Evolutionary conservation across 2,329 filamentous ascomycete genomes (phyloP).

Genomic region (Zymoseptoria ardabiliae): DNA sequence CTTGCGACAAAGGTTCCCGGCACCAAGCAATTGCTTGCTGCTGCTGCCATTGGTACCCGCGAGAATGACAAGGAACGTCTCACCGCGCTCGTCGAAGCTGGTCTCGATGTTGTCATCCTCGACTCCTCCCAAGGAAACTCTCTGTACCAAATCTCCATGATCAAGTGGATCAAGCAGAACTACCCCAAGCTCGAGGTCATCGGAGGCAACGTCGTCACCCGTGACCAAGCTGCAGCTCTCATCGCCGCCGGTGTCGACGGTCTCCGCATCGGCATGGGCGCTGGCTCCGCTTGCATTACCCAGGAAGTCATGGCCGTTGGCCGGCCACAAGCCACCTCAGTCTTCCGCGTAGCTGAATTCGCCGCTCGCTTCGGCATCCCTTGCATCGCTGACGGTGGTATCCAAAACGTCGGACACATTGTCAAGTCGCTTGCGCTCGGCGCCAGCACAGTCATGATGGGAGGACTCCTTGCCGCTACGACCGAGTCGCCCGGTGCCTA

Average conservation of each 20-base stretch:
- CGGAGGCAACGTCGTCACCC: slow-evolving; percentile 95
- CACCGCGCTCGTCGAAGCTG: slow-evolving; percentile 82
- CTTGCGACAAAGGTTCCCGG: slow-evolving; percentile 91
- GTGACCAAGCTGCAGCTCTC: slow-evolving; percentile 85
- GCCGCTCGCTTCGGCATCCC: slow-evolving; percentile 91
- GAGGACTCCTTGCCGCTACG: slow-evolving; percentile 90
- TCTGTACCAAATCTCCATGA: slow-evolving; percentile 98
- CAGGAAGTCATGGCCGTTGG: slow-evolving; percentile 99
- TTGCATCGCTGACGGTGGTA: slow-evolving; percentile 94
- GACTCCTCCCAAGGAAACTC: slow-evolving; percentile 98
- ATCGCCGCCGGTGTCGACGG: slow-evolving; percentile 94
- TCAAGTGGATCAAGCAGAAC: slow-evolving; percentile 87
- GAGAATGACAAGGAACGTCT: slow-evolving; percentile 86
- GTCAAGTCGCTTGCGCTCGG: slow-evolving; percentile 96
- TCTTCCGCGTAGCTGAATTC: slow-evolving; percentile 83
- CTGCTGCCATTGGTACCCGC: slow-evolving; percentile 89
- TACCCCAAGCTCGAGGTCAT: slow-evolving; percentile 88
- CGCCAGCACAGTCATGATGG: slow-evolving; percentile 98
- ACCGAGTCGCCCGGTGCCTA: slow-evolving; percentile 96
- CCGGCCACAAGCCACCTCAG: slow-evolving; percentile 86
- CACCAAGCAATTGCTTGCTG: slow-evolving; percentile 95
- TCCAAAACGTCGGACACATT: slow-evolving; percentile 98
- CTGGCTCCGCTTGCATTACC: slow-evolving; percentile 95
- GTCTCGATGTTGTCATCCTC: slow-evolving; percentile 88
- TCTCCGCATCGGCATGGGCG: slow-evolving; percentile 97